These are phyloP conservation scores for Phytopythium sindhum DNA, from an alignment of 352 stramenopile species.

Conservation along the genomic window DNA sequence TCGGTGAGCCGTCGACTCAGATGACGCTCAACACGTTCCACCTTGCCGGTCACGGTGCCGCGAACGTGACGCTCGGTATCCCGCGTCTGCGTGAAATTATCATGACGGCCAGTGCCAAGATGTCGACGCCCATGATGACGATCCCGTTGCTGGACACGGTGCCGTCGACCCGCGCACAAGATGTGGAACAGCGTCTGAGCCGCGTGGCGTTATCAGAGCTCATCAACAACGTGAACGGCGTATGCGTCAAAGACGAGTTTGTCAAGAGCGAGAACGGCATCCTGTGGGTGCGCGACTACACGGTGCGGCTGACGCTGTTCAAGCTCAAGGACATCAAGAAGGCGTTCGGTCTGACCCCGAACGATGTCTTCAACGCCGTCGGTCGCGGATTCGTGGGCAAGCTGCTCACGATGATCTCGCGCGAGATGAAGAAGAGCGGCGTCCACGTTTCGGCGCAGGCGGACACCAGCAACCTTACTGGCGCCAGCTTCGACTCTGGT, in stretches of 20 bases:
- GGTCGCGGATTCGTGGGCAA: constrained; percentile 89
- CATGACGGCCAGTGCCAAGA: constrained; percentile 98
- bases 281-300: constrained; percentile 97
- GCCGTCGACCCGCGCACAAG: constrained; percentile 44
- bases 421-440: constrained; percentile 91
- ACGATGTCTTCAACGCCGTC: constrained; percentile 91
- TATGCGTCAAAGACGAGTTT: constrained; percentile 92
- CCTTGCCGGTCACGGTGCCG: constrained; percentile 97
- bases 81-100: constrained; percentile 99
- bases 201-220: constrained; percentile 93
- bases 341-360: constrained; percentile 93
- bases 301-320: constrained; percentile 94
- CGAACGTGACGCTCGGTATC: constrained; percentile 99
- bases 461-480: constrained; percentile 42
- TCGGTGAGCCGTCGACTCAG: constrained; percentile 99
- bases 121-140: constrained; percentile 99
- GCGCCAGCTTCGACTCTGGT: constrained; percentile 23
- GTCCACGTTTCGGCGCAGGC: constrained; percentile 47
- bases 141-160: constrained; percentile 89
- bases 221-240: constrained; percentile 88
- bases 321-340: constrained; percentile 92
- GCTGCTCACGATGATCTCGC: constrained; percentile 92
- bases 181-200: constrained; percentile 89
- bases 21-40: constrained; percentile 99
- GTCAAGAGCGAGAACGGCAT: constrained; percentile 85